phyloP scores from a whole-genome alignment of 1,284 basidiomycete species.

The Mrakiaceae sp. region DNA sequence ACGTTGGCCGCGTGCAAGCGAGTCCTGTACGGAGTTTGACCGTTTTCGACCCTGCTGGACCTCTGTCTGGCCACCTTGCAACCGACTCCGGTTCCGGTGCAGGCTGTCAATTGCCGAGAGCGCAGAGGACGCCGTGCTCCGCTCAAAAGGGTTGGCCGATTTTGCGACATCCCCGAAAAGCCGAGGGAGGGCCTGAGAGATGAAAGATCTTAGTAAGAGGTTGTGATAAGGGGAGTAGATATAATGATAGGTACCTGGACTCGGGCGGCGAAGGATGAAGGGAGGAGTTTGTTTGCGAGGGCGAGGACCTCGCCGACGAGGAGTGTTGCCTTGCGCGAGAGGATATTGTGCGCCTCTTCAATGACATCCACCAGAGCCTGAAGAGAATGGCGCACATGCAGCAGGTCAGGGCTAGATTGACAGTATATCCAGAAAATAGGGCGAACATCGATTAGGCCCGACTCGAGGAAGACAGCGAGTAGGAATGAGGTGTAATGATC shows the following conservation, averaged over 20 bases:
- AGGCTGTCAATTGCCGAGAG: constrained; percentile 83
- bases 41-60: constrained; percentile 16
- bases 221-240: constrained; percentile 5
- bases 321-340: constrained; percentile 77
- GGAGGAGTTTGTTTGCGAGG: constrained; percentile 79
- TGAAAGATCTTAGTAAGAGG: not conserved
- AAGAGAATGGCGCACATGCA: not conserved
- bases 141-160: constrained; percentile 49
- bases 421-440: not conserved
- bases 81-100: constrained; percentile 65
- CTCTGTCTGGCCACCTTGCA: constrained; percentile 34
- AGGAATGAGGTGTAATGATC: constrained; percentile 92
- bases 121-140: constrained; percentile 73
- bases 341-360: constrained; percentile 51
- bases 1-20: constrained; percentile 72
- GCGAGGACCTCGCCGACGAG: constrained; percentile 86
- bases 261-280: constrained; percentile 64
- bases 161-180: constrained; percentile 72
- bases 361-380: constrained; percentile 75
- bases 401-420: not conserved
- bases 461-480: constrained; percentile 71
- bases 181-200: constrained; percentile 58
- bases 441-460: constrained; percentile 72
- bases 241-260: constrained; percentile 51
- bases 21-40: constrained; percentile 68